Evolutionary conservation across 441 rosid genomes (phyloP).

Genomic region (Lepidium campestre): DNA sequence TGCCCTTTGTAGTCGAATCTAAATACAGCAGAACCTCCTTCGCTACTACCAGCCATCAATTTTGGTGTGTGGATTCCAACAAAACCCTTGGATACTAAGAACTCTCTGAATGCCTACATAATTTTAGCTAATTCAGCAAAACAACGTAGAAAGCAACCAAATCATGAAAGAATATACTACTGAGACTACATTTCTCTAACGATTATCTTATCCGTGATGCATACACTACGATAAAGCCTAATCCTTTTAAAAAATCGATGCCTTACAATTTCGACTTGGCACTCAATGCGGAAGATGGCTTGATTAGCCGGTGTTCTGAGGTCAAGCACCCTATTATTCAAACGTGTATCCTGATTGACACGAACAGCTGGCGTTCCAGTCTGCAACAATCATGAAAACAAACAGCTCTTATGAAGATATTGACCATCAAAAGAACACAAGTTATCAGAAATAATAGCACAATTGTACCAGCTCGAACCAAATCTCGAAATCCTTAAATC

Average conservation of each 20-base stretch:
- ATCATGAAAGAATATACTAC: neutral
- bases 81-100: slow-evolving; percentile 47
- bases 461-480: neutral
- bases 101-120: slow-evolving; percentile 63
- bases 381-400: slow-evolving; percentile 34
- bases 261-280: slow-evolving; percentile 52
- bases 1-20: slow-evolving; percentile 77
- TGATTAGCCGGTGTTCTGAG: slow-evolving; percentile 79
- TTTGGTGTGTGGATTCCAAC: slow-evolving; percentile 81
- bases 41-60: slow-evolving; percentile 78
- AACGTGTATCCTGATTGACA: slow-evolving; percentile 78
- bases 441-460: neutral
- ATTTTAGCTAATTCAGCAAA: neutral
- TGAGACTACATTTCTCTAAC: neutral
- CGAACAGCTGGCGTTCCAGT: slow-evolving; percentile 55
- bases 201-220: neutral
- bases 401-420: neutral
- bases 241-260: neutral
- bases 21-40: slow-evolving; percentile 96
- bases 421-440: neutral
- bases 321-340: slow-evolving; percentile 70
- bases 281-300: slow-evolving; percentile 62
- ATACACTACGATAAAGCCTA: neutral
- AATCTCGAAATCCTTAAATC: neutral
- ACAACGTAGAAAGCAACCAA: neutral